phyloP scores from a whole-genome alignment of 352 stramenopile species.

The Plasmopara halstedii region DNA sequence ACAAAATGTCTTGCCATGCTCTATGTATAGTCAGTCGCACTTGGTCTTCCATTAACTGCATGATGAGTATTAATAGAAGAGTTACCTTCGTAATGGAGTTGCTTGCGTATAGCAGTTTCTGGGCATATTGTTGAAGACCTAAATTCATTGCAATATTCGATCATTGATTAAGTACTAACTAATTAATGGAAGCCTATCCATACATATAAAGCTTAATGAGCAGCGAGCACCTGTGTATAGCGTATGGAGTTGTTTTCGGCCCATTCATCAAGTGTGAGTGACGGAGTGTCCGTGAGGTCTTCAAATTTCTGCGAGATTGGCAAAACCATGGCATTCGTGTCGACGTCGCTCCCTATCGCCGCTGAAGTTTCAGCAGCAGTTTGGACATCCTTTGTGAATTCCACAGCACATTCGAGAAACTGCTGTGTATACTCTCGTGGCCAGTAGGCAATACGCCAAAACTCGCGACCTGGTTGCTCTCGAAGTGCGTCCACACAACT shows the following conservation, averaged over 20 bases:
- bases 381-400: constrained; percentile 27
- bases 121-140: too few relatives aligned
- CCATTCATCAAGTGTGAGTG: constrained; percentile 48
- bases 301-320: constrained; percentile 46
- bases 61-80: constrained; percentile 6
- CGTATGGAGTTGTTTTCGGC: constrained; percentile 37
- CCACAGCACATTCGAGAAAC: constrained; percentile 42
- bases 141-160: too few relatives aligned
- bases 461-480: constrained; percentile 32
- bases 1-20: too few relatives aligned
- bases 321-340: constrained; percentile 20
- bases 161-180: background rate
- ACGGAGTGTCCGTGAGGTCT: constrained; percentile 44
- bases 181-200: background rate
- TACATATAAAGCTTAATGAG: background rate
- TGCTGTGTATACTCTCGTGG: constrained; percentile 32
- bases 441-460: constrained; percentile 57
- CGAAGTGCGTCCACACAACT: constrained; percentile 32
- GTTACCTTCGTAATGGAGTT: background rate
- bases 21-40: too few relatives aligned
- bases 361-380: constrained; percentile 15
- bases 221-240: constrained; percentile 34
- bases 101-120: background rate
- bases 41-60: background rate
- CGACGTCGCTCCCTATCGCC: constrained; percentile 5